phyloP scores from a whole-genome alignment of 2,329 filamentous ascomycete species.

The Capronia epimyces region DNA sequence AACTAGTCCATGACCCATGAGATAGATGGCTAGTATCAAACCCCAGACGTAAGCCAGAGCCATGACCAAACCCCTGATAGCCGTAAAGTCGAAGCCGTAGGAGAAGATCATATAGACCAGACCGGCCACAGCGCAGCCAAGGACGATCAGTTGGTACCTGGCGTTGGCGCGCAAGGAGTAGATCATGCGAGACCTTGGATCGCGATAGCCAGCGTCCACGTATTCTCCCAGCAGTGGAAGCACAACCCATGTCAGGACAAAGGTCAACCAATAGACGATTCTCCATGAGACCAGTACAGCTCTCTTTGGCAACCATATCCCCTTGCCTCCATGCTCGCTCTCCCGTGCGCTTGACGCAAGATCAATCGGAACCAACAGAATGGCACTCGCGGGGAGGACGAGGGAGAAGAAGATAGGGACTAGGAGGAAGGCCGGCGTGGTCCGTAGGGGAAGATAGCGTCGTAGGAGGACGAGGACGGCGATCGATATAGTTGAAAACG shows the following conservation, averaged over 20 bases:
- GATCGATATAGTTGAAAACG: slow-evolving; percentile 67
- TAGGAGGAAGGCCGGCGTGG: slow-evolving; percentile 82
- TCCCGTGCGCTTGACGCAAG: slow-evolving; percentile 77
- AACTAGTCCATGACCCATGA: slow-evolving; percentile 96
- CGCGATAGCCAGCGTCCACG: slow-evolving; percentile 86
- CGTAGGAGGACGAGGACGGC: slow-evolving; percentile 78
- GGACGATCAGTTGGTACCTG: slow-evolving; percentile 76
- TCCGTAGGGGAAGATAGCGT: slow-evolving; percentile 82
- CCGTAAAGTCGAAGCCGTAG: slow-evolving; percentile 65
- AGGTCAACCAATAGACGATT: slow-evolving; percentile 95
- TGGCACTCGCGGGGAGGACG: slow-evolving; percentile 82
- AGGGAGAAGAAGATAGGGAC: slow-evolving; percentile 95
- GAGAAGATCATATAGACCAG: slow-evolving; percentile 77
- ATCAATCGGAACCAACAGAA: slow-evolving; percentile 91
- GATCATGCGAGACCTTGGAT: slow-evolving; percentile 70
- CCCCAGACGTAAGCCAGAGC: slow-evolving; percentile 93
- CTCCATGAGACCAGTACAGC: slow-evolving; percentile 84
- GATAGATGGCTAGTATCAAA: slow-evolving; percentile 81
- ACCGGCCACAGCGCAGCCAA: slow-evolving; percentile 64
- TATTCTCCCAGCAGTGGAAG: slow-evolving; percentile 92
- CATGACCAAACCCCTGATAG: slow-evolving; percentile 81
- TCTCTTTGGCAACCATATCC: slow-evolving; percentile 78
- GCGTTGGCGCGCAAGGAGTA: slow-evolving; percentile 85
- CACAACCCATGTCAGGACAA: slow-evolving; percentile 91
- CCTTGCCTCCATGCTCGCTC: slow-evolving; percentile 52